Evolutionary conservation across 257 asterid genomes (phyloP), one percentile per base, ranked within the genome.

Genomic region (Petunia secreta): DNA sequence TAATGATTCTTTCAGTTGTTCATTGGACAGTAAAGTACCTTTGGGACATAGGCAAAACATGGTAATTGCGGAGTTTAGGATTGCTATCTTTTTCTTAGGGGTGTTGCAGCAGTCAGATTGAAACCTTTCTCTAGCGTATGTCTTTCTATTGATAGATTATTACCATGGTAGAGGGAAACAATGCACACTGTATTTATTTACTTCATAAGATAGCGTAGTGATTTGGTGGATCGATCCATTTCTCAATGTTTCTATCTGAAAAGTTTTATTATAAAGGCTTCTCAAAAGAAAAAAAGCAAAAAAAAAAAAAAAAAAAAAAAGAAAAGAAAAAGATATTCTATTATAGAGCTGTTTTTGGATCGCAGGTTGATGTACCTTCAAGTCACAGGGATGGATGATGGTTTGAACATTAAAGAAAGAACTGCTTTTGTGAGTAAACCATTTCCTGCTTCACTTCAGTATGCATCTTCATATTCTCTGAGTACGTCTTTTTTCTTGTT

Each of bases 321-420:
- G 25, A 25, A 25, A 25, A 25, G 25, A 25, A 25, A 25, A 25
- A 25, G 25, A 25, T 25, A 25, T 25, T 25, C 25, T 25, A 25
- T 25, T 2, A 52, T 13, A 40, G 62, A 50, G 46, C 78, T 73
- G 62, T 43, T 59, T 78, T 63, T 62, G 41, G 63, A 67, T 78
- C 65, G 73, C 97, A 93, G 99, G 81, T 82, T 95, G 79, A 90
- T 90, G 92, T 93, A 93, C 85, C 92, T 95, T 79, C 93, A 88
- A 77, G 97, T 95, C 78, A 84, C 97, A 41, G 99, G 99, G 80
- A 95, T 93, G 98, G 97, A 91, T 77, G 98, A 91, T 81, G 97
- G 97, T 78, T 83, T 92, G 84, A 89, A 88, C 83, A 85, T 90
- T 80, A 95, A 92, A 85, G 97, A 95, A 80, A 90, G 98, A 87